Percentiles rank a stretch among this genome's conserved stretches.
Evolutionary conservation across 192 early-diverging fungal species (phyloP).

Genomic region (Globomyces pollinis-pini): DNA sequence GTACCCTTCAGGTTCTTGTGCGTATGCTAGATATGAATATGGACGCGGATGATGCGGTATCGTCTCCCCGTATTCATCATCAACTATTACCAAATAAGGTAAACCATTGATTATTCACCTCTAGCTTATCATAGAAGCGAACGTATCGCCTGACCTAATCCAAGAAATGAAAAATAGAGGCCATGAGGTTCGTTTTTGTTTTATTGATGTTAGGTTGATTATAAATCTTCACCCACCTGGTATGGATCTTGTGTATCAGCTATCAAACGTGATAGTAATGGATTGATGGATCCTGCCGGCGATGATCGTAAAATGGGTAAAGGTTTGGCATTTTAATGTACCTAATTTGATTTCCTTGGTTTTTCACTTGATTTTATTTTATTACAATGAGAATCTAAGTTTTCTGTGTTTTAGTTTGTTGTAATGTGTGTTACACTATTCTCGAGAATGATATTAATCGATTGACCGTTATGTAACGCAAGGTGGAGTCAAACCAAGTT

Average conservation of each 20-base stretch:
- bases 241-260: background rate
- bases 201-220: background rate
- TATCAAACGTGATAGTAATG: background rate
- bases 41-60: conserved; percentile 61
- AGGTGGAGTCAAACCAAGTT: no score
- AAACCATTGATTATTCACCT: background rate
- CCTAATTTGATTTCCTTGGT: no score
- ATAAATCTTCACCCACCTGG: background rate
- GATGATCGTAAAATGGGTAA: conserved; percentile 3
- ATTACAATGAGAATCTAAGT: no score
- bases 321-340: background rate
- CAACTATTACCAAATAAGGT: conserved; percentile 77
- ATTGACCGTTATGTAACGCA: no score
- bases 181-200: no score
- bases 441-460: no score
- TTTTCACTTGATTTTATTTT: no score
- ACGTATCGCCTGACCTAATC: background rate
- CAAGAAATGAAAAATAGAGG: background rate
- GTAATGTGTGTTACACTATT: no score
- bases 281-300: background rate
- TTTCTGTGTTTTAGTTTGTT: no score
- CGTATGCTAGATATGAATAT: conserved; percentile 67
- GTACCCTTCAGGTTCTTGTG: conserved; percentile 65
- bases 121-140: background rate
- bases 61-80: conserved; percentile 73